Evolutionary conservation across 208 protist species (phyloP).

Genomic region (Tritrichomonas foetus): DNA sequence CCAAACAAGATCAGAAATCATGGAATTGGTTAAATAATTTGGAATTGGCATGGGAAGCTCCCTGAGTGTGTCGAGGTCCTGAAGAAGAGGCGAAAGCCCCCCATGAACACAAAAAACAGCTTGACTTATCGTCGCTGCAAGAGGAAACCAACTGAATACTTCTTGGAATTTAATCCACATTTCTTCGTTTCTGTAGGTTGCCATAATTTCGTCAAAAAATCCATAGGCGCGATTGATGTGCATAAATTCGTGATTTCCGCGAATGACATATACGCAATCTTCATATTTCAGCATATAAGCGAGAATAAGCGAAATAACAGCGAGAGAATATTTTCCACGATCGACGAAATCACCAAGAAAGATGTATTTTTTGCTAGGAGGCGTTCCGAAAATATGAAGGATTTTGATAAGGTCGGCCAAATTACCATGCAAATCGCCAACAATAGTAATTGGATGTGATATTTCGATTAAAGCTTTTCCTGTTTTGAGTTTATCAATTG

Average conservation of each 20-base stretch:
- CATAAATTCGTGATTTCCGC: slow-evolving; percentile 24
- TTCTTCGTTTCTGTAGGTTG: neutral
- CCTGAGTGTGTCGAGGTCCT: neutral
- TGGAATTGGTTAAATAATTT: neutral
- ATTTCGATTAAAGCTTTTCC: neutral
- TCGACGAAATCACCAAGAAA: slow-evolving; percentile 39
- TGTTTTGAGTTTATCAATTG: neutral
- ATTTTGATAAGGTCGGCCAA: neutral
- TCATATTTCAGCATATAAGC: neutral
- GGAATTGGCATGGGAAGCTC: neutral
- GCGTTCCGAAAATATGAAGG: neutral
- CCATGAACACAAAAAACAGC: slow-evolving; percentile 32
- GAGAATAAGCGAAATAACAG: neutral
- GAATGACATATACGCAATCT: neutral
- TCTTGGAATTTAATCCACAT: neutral
- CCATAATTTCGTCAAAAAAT: neutral
- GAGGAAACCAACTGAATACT: neutral
- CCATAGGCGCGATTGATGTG: slow-evolving; percentile 4
- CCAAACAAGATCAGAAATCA: slow-evolving; percentile 39
- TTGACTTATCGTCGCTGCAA: neutral
- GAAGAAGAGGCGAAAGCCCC: neutral
- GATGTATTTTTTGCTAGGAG: neutral
- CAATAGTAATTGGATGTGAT: neutral
- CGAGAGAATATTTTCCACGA: neutral
- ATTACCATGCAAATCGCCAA: slow-evolving; percentile 37